phyloP scores from a whole-genome alignment of 495 filamentous ascomycete species.

The Tirmania nivea region DNA sequence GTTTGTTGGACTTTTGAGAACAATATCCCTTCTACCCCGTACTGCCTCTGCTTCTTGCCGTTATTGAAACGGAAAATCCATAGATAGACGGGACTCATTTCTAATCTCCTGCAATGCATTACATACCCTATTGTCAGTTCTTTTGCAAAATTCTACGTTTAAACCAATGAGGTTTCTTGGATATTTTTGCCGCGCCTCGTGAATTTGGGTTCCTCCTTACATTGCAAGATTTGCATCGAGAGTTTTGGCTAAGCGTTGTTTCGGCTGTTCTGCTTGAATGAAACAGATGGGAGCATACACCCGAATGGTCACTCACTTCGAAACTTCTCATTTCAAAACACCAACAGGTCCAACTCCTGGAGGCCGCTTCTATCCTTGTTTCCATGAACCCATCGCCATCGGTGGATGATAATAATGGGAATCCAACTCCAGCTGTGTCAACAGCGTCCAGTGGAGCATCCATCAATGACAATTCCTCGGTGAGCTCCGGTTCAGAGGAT shows the following conservation, averaged over 20 bases:
- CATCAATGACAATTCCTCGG: neutral
- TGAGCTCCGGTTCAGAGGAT: neutral
- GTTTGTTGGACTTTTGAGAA: neutral
- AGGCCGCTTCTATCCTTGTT: constrained; percentile 85
- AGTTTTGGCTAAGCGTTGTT: neutral
- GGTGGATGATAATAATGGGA: constrained; percentile 9
- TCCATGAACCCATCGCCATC: constrained; percentile 55
- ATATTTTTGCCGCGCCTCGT: neutral
- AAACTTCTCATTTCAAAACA: constrained; percentile 98
- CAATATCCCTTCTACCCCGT: constrained; percentile 17
- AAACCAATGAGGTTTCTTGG: constrained; percentile 1
- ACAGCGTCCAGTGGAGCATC: constrained; percentile 19
- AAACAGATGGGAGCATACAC: constrained; percentile 95
- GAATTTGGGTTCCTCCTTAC: neutral
- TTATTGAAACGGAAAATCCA: too few relatives aligned
- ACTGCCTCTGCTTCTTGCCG: constrained; percentile 6
- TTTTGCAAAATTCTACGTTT: constrained; percentile 3
- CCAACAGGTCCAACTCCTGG: constrained; percentile 92
- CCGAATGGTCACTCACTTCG: constrained; percentile 91
- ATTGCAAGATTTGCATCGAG: neutral
- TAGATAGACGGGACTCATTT: too few relatives aligned
- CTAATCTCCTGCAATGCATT: too few relatives aligned
- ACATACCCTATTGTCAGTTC: too few relatives aligned
- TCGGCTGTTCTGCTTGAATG: constrained; percentile 29
- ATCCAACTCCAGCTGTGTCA: constrained; percentile 34